These are phyloP conservation scores for Sapria himalayana DNA, from an alignment of 345 rosid genomes.

Conservation along the genomic window DNA sequence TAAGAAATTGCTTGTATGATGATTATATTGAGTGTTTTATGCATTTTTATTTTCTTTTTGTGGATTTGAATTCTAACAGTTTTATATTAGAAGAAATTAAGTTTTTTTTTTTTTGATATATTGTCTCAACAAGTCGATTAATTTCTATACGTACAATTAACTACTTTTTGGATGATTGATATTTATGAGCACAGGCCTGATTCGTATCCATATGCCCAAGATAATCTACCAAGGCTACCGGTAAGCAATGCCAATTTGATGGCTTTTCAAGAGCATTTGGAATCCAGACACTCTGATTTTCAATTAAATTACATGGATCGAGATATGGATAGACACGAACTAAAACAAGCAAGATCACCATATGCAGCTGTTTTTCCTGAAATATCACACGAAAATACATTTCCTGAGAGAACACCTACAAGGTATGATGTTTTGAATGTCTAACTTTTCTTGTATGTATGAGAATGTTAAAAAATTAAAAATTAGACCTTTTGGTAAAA, in stretches of 20 bases:
- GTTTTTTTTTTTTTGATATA: too few relatives aligned
- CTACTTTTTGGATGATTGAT: too few relatives aligned
- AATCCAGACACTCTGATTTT: conserved; percentile 14
- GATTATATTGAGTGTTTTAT: too few relatives aligned
- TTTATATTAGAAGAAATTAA: too few relatives aligned
- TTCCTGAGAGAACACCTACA: conserved; percentile 19
- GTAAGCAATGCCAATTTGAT: conserved; percentile 12
- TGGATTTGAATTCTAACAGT: too few relatives aligned
- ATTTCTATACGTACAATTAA: too few relatives aligned
- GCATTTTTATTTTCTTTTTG: too few relatives aligned
- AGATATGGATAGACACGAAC: conserved; percentile 17
- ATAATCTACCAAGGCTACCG: conserved; percentile 16
- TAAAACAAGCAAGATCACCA: conserved; percentile 26
- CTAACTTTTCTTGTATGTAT: too few relatives aligned
- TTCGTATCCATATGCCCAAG: conserved; percentile 16
- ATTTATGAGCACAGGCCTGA: conserved; percentile 41
- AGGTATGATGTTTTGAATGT: conserved; percentile 36
- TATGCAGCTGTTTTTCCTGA: conserved; percentile 12
- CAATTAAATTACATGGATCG: conserved; percentile 11
- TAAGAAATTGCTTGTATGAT: too few relatives aligned
- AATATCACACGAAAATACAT: conserved; percentile 14
- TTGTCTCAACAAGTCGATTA: too few relatives aligned
- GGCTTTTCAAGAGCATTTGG: conserved; percentile 16
- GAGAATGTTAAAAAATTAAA: too few relatives aligned
- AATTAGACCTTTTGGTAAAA: too few relatives aligned